A percentile compares a stretch with the other conserved stretches of the same genome.
Evolutionary conservation across 2,329 filamentous ascomycete species (phyloP).

Genomic region (Atkinsonella texensis): DNA sequence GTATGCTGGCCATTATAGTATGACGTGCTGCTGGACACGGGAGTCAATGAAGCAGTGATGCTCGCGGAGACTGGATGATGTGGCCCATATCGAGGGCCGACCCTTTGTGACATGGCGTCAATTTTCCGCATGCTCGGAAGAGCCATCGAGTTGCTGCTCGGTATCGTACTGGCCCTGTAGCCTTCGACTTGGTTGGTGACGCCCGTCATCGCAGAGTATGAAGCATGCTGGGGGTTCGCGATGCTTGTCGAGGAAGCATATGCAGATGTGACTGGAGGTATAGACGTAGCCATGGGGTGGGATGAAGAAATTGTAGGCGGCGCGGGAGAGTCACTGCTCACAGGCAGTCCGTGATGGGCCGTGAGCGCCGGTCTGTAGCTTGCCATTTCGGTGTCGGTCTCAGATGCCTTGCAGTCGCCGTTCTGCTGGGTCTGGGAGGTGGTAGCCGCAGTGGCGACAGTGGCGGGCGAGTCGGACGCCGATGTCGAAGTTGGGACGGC

Average conservation of each 20-base stretch:
- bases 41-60: slow-evolving; percentile 20
- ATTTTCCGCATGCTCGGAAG: slow-evolving; percentile 31
- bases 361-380: slow-evolving; percentile 14
- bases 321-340: slow-evolving; percentile 14
- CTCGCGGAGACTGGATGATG: slow-evolving; percentile 25
- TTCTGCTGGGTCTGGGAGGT: slow-evolving; percentile 16
- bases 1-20: slow-evolving; percentile 30
- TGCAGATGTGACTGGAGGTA: slow-evolving; percentile 4
- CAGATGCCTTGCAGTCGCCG: slow-evolving; percentile 19
- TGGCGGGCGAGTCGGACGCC: slow-evolving; percentile 8
- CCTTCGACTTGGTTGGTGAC: slow-evolving; percentile 15
- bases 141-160: slow-evolving; percentile 19
- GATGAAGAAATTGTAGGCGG: slow-evolving; percentile 6
- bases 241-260: slow-evolving; percentile 13
- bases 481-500: slow-evolving; percentile 2
- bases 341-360: slow-evolving; percentile 14
- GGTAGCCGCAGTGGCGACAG: slow-evolving; percentile 7
- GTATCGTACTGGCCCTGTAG: slow-evolving; percentile 18
- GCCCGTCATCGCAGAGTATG: slow-evolving; percentile 18
- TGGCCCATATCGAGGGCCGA: slow-evolving; percentile 15
- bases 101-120: slow-evolving; percentile 18
- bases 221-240: slow-evolving; percentile 17
- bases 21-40: slow-evolving; percentile 21
- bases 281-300: slow-evolving; percentile 5
- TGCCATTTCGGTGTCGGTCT: slow-evolving; percentile 21